Percentiles rank a stretch among this genome's conserved stretches.
Evolutionary conservation across 1,139 yeast species (phyloP).

Genomic region (Candida neerlandica): DNA sequence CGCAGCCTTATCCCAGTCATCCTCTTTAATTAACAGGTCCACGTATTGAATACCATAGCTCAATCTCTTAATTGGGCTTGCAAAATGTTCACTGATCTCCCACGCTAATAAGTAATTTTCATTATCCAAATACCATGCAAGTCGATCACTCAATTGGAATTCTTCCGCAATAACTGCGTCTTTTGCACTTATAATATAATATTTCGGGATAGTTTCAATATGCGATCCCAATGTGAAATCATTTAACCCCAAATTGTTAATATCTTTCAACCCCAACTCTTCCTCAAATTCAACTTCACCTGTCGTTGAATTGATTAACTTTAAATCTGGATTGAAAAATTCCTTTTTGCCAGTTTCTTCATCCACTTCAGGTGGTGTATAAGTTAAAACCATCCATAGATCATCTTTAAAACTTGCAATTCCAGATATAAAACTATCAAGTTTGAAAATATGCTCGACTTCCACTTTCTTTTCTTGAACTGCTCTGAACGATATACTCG

Average conservation of each 20-base stretch:
- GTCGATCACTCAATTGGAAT: slow-evolving; percentile 64
- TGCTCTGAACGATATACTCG: slow-evolving; percentile 60
- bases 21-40: slow-evolving; percentile 50
- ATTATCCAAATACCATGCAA: slow-evolving; percentile 69
- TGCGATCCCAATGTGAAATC: slow-evolving; percentile 71
- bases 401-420: slow-evolving; percentile 73
- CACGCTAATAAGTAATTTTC: slow-evolving; percentile 69
- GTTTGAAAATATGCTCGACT: slow-evolving; percentile 55
- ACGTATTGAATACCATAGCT: slow-evolving; percentile 66
- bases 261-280: slow-evolving; percentile 67
- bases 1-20: slow-evolving; percentile 62
- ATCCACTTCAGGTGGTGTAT: slow-evolving; percentile 43
- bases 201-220: slow-evolving; percentile 43
- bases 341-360: slow-evolving; percentile 29
- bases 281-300: slow-evolving; percentile 85
- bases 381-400: slow-evolving; percentile 60
- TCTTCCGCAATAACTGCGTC: slow-evolving; percentile 82
- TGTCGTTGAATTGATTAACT: slow-evolving; percentile 61
- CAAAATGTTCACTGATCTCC: slow-evolving; percentile 65
- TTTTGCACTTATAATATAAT: slow-evolving; percentile 74
- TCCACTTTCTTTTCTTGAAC: slow-evolving; percentile 59
- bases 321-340: slow-evolving; percentile 63
- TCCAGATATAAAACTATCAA: slow-evolving; percentile 75
- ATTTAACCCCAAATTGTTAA: slow-evolving; percentile 68
- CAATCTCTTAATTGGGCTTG: slow-evolving; percentile 53